These are phyloP conservation scores for Zalaria sp. DNA, from an alignment of 2,329 filamentous ascomycete genomes.

Conservation along the genomic window DNA sequence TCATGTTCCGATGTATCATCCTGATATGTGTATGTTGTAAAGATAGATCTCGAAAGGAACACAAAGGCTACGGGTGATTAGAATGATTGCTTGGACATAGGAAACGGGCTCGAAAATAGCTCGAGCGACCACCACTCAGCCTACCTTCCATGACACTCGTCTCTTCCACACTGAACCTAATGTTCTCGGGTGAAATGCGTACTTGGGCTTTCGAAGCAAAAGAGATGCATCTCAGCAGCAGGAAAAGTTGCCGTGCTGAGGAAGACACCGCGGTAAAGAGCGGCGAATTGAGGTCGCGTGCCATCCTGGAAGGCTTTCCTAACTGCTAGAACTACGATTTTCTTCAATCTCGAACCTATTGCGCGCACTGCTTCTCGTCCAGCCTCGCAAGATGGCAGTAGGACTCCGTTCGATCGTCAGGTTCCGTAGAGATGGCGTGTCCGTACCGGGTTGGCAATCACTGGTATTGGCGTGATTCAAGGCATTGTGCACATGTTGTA, in stretches of 20 bases:
- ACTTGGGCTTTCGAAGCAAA: constrained; percentile 46
- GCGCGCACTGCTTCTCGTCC: too few species aligned
- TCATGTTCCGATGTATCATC: constrained; percentile 24
- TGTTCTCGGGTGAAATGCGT: constrained; percentile 73
- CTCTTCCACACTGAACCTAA: constrained; percentile 81
- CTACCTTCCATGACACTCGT: constrained; percentile 81
- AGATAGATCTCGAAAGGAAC: constrained; percentile 78
- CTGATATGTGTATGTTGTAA: constrained; percentile 69
- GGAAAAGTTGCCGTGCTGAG: constrained; percentile 62
- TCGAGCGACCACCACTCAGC: constrained; percentile 3
- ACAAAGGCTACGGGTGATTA: constrained; percentile 42
- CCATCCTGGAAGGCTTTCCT: constrained; percentile 15
- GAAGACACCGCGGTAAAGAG: constrained; percentile 65
- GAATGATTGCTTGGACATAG: neutral
- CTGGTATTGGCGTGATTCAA: too few species aligned
- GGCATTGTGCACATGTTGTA: too few species aligned
- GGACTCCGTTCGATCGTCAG: too few species aligned
- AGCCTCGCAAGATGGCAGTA: too few species aligned
- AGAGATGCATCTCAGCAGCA: constrained; percentile 47
- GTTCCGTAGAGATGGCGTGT: too few species aligned
- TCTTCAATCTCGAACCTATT: too few species aligned
- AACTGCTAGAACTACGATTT: too few species aligned
- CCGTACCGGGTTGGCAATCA: too few species aligned
- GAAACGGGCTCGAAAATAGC: constrained; percentile 5
- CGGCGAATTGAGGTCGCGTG: constrained; percentile 24